Evolutionary conservation across 129 eudicot genomes (phyloP), one percentile per base, ranked within the genome.

Genomic region (Lactuca saligna): DNA sequence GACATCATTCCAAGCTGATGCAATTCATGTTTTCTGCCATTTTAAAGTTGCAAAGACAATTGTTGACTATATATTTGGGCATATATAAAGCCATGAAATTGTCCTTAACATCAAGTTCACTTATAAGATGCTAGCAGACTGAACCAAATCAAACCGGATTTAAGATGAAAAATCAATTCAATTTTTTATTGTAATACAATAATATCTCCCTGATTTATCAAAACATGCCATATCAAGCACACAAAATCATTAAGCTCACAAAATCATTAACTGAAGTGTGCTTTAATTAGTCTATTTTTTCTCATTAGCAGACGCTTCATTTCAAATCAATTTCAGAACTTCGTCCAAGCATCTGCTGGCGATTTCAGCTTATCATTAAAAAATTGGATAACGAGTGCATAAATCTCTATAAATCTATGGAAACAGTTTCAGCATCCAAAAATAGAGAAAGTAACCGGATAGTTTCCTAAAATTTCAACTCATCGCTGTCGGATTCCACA

Each of bases 401-500:
- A 3, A 38, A 55, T 5, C 61, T 34, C 17, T 55, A 20, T 17
- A 68, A 50, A 41, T 6, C 32, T 1, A 32, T 5, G 4, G 15
- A 68, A 56, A 56, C 54, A 34, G 7, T 53, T 6, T 34, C 55
- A 29, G 3, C 13, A 49, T 8, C 71, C 11, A 44, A 13, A 65
- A 6, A 67, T 31, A 64, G 4, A 15, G 17, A 69, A 17, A 54
- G 16, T 8, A 38, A 16, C 15, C 15, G 15, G 17, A 32, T 46
- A 55, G 66, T 55, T 65, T 44, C 65, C 42, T 15, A 33, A 56
- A 74, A 16, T 33, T 34, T 3, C 42, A 25, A 38, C 31, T 39
- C 64, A 20, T 38, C 70, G 48, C 41, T 17, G 39, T 72, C 69
- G 10, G 39, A 54, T 73, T 73, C 32, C 70, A 54, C 61, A 63